Base-by-base conservation (phyloP, 352 stramenopile species). In the Globisporangium nunn region DNA sequence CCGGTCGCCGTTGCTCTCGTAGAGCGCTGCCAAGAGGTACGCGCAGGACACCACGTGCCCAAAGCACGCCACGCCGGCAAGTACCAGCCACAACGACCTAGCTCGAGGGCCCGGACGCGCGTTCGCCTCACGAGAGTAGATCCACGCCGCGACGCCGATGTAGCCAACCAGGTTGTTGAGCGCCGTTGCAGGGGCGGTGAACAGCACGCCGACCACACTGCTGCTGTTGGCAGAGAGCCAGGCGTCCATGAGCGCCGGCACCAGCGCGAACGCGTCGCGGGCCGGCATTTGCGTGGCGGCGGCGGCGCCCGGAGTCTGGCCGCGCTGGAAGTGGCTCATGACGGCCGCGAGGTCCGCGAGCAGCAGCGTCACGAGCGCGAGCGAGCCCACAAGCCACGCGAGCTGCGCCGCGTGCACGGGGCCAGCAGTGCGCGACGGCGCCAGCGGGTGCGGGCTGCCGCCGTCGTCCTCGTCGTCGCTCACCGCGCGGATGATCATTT, bases 401-500 rank as follows among this genome's bases (percentile, higher is more conserved):
- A 66, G 62, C 15, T 73, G 64, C 14, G 69, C 69, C 6, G 37
- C 51, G 48, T 41, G 67, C 7, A 59, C 50, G 1, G n/a, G 43
- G 43, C 10, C 43, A 18, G 2, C n/a, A 2, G 43, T 14, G 14
- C 23, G n/a, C 30, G 8, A 4, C 15, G 17, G 1, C 5, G 2
- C 5, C 3, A 52, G 30, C 48, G 31, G 30, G 2, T 11, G 31
- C 17, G 17, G 15, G 29, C 37, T 30, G 35, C 75, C 62, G 52
- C 81, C 70, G 50, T 76, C 68, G 23, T 71, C 71, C 18, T 85
- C 77, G 64, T 63, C 69, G 63, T 82, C 71, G 54, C 70, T 87
- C 30, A 71, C 75, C 1, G 82, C 78, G 18, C 82, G 82, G 52
- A 93, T 75, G 71, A 93, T 93, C 82, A 93, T 93, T 11, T n/a